phyloP scores from a whole-genome alignment of 2,329 filamentous ascomycete species.

The Massarina eburnea region DNA sequence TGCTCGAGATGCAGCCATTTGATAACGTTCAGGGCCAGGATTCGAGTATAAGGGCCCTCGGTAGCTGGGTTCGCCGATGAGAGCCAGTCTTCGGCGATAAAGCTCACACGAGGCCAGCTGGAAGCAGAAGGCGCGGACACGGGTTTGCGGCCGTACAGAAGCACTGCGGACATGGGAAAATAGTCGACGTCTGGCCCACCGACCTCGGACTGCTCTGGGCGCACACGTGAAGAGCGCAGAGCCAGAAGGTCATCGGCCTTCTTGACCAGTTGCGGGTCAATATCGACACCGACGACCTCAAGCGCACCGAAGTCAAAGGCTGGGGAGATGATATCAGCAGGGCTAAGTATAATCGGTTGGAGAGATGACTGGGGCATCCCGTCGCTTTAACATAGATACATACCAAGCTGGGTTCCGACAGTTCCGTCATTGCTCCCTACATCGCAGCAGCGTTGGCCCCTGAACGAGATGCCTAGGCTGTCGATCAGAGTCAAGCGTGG shows the following conservation, averaged over 20 bases:
- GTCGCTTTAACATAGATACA: conserved; percentile 13
- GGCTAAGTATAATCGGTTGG: conserved; percentile 33
- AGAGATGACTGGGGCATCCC: conserved; percentile 24
- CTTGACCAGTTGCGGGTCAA: conserved; percentile 39
- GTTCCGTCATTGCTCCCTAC: conserved; percentile 45
- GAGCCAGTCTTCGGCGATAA: conserved; percentile 39
- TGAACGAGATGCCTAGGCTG: conserved; percentile 34
- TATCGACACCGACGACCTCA: conserved; percentile 44
- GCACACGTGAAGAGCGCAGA: conserved; percentile 39
- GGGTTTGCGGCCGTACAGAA: conserved; percentile 28
- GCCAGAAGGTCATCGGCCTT: conserved; percentile 41
- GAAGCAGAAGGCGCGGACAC: conserved; percentile 16
- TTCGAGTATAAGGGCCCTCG: conserved; percentile 35
- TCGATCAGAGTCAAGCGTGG: conserved; percentile 38
- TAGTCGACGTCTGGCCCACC: conserved; percentile 28
- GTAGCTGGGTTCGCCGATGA: conserved; percentile 24
- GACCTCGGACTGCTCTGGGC: conserved; percentile 20
- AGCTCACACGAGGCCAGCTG: conserved; percentile 30
- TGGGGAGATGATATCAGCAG: conserved; percentile 35
- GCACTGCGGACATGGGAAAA: conserved; percentile 41
- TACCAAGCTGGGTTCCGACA: conserved; percentile 44
- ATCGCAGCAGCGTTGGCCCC: conserved; percentile 40
- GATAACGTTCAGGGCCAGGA: conserved; percentile 44
- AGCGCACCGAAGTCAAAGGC: conserved; percentile 41
- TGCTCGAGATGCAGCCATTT: conserved; percentile 45